Evolutionary conservation across 257 asterid genomes (phyloP).

Genomic region (Petunia secreta): DNA sequence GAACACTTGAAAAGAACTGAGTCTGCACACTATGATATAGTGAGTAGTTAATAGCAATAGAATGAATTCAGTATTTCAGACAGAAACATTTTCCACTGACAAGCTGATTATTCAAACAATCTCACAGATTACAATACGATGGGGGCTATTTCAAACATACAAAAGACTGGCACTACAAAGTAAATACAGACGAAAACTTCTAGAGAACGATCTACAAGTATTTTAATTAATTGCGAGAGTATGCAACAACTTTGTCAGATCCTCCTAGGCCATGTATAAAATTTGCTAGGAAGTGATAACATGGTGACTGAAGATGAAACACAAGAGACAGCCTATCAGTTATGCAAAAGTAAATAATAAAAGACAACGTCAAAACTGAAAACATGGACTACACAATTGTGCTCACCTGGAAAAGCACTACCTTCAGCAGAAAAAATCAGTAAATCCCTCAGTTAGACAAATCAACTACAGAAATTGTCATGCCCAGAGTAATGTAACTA

Average conservation of each 20-base stretch:
- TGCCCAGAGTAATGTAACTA: conserved; percentile 74
- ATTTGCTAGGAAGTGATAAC: neutral
- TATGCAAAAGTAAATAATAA: neutral
- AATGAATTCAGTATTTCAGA: conserved; percentile 13
- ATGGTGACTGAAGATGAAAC: conserved; percentile 3
- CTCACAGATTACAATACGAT: conserved; percentile 7
- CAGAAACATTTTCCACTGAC: neutral
- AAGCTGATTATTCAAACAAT: neutral
- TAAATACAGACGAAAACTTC: neutral
- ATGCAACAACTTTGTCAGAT: conserved; percentile 2
- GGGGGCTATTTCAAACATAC: neutral
- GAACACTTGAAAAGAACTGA: neutral
- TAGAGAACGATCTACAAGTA: neutral
- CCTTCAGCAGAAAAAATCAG: conserved; percentile 12
- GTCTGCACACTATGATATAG: neutral
- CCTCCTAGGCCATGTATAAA: conserved; percentile 15
- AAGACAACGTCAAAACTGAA: neutral
- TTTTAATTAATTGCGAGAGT: neutral
- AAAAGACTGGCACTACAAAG: neutral
- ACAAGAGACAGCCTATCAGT: neutral
- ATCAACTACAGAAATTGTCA: conserved; percentile 32
- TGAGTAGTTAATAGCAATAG: neutral
- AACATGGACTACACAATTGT: conserved; percentile 11
- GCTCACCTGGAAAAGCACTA: conserved; percentile 17
- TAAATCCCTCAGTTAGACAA: neutral